Conservation (phyloP, 2,329 filamentous ascomycete genomes). For the Calonectria hongkongensis region DNA sequence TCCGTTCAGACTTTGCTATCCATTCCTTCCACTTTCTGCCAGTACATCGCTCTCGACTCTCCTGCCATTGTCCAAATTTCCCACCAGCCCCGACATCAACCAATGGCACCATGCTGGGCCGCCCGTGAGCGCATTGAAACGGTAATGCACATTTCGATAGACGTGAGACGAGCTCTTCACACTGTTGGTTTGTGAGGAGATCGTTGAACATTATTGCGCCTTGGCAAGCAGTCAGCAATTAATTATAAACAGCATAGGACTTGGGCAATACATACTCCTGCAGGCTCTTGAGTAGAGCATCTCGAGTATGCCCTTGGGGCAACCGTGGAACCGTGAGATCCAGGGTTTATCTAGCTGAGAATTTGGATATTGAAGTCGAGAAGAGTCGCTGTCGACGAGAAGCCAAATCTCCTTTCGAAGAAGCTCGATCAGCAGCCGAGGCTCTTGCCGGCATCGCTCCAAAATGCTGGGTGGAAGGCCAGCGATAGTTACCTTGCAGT, state of each 20-base stretch:
- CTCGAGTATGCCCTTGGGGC: slow-evolving; percentile 85
- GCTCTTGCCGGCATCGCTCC: slow-evolving; percentile 84
- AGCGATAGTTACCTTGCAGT: slow-evolving; percentile 67
- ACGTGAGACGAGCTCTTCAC: slow-evolving; percentile 71
- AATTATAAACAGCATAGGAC: no score
- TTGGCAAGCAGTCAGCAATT: slow-evolving; percentile 48
- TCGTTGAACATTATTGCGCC: slow-evolving; percentile 92
- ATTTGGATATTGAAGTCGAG: slow-evolving; percentile 27
- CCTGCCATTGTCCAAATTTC: slow-evolving; percentile 55
- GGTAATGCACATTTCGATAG: slow-evolving; percentile 82
- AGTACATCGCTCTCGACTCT: slow-evolving; percentile 33
- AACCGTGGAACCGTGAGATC: slow-evolving; percentile 79
- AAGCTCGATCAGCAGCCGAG: slow-evolving; percentile 82
- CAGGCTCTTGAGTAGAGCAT: slow-evolving; percentile 86
- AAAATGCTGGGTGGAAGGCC: slow-evolving; percentile 82
- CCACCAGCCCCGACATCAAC: slow-evolving; percentile 67
- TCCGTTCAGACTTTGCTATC: slow-evolving; percentile 31
- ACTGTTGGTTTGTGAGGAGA: slow-evolving; percentile 74
- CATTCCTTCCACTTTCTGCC: slow-evolving; percentile 47
- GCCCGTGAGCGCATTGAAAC: slow-evolving; percentile 89
- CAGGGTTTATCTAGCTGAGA: slow-evolving; percentile 63
- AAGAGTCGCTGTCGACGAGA: slow-evolving; percentile 67
- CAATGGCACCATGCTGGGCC: slow-evolving; percentile 79
- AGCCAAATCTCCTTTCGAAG: slow-evolving; percentile 85
- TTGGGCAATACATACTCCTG: slow-evolving; percentile 71